phyloP scores from a whole-genome alignment of 78 protist genomes.

The Ministeria vibrans region DNA sequence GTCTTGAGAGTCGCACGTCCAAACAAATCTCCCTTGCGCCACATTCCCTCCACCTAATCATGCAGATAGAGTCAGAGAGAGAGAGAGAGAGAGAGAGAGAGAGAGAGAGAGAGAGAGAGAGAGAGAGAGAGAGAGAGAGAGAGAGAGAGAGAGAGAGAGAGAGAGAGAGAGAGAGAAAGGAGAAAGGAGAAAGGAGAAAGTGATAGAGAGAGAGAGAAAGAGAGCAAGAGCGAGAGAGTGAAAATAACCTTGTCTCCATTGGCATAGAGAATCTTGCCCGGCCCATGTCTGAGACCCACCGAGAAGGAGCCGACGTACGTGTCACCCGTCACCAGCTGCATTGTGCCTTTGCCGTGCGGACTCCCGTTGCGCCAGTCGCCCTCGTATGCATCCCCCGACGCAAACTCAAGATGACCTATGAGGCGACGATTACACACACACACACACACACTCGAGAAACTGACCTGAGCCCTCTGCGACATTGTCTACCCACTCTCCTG shows the following conservation, averaged over 20 bases:
- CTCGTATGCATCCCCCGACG: background rate
- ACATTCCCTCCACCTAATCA: background rate
- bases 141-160: background rate
- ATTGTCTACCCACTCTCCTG: background rate
- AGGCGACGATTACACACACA: too few relatives aligned
- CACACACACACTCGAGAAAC: background rate
- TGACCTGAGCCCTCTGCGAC: background rate
- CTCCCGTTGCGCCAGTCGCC: background rate
- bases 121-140: constrained; percentile 17
- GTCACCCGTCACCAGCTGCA: background rate
- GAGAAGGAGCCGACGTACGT: background rate
- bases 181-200: too few relatives aligned
- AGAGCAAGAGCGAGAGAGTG: too few relatives aligned
- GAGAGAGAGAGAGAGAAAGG: background rate
- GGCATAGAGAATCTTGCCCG: background rate
- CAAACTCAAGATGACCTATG: background rate
- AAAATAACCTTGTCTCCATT: background rate
- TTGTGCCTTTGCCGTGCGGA: background rate
- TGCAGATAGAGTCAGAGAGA: background rate
- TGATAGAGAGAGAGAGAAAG: too few relatives aligned
- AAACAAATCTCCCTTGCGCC: too few relatives aligned
- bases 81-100: constrained; percentile 18
- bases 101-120: constrained; percentile 22
- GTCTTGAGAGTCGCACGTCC: too few relatives aligned
- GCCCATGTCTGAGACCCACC: background rate